Percentiles rank a stretch among this genome's conserved stretches.
phyloP scores from a whole-genome alignment of 371 early-diverging fungal genomes.

The Rhizopus sp. region DNA sequence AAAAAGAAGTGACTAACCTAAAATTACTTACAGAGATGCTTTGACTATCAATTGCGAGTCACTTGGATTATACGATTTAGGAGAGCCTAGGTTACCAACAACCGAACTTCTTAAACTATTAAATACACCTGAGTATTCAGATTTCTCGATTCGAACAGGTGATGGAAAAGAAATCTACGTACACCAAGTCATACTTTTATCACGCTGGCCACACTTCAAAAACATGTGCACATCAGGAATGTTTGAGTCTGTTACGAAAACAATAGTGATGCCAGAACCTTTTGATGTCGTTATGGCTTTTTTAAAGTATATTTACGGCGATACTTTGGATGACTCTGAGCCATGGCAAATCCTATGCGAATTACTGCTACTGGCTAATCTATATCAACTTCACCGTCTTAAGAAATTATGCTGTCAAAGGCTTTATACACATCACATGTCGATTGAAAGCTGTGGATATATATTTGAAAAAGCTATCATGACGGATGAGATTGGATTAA shows the following conservation, averaged over 20 bases:
- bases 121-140: slow-evolving; percentile 56
- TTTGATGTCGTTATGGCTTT: slow-evolving; percentile 57
- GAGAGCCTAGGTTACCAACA: slow-evolving; percentile 39
- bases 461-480: slow-evolving; percentile 60
- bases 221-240: slow-evolving; percentile 58
- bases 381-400: slow-evolving; percentile 58
- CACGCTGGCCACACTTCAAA: slow-evolving; percentile 69
- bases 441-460: slow-evolving; percentile 53
- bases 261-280: slow-evolving; percentile 58
- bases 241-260: slow-evolving; percentile 53
- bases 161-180: slow-evolving; percentile 52
- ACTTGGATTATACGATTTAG: slow-evolving; percentile 57
- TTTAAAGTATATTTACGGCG: slow-evolving; percentile 64
- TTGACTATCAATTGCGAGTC: slow-evolving; percentile 58
- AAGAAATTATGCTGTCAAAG: slow-evolving; percentile 58
- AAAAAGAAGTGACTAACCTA: not conserved
- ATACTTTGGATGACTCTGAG: slow-evolving; percentile 48
- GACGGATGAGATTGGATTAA: slow-evolving; percentile 56
- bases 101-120: slow-evolving; percentile 52
- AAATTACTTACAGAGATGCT: slow-evolving; percentile 38
- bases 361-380: slow-evolving; percentile 58
- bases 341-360: slow-evolving; percentile 52
- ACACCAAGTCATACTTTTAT: slow-evolving; percentile 61
- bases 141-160: slow-evolving; percentile 52
- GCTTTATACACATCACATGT: slow-evolving; percentile 48